Conservation (phyloP, 306 rosid species). For the Oxytropis ochrocephala region DNA sequence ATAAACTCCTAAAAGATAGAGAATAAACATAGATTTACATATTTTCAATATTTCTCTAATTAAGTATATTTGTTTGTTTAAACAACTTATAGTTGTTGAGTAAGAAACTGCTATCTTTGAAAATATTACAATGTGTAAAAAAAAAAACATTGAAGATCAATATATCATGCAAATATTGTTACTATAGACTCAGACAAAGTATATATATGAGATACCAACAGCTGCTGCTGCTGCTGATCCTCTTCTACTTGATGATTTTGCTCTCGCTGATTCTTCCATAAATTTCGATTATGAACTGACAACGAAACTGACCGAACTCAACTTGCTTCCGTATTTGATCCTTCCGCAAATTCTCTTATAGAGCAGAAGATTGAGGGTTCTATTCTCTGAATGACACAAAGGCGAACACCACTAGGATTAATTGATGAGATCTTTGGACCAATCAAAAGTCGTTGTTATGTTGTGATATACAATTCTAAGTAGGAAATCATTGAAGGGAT, state of each 20-base stretch:
- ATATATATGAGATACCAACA: too few species aligned
- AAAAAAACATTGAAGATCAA: too few species aligned
- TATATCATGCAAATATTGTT: too few species aligned
- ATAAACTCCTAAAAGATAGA: too few species aligned
- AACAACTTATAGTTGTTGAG: too few species aligned
- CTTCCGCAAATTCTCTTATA: slow-evolving; percentile 10
- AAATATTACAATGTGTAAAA: too few species aligned
- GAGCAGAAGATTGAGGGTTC: slow-evolving; percentile 54
- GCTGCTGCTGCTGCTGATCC: neutral
- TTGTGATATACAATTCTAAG: slow-evolving; percentile 58
- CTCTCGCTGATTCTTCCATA: slow-evolving; percentile 50
- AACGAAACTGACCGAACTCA: neutral
- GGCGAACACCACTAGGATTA: slow-evolving; percentile 49
- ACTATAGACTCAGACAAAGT: too few species aligned
- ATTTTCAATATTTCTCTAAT: too few species aligned
- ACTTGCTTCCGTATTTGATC: too few species aligned
- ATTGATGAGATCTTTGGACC: slow-evolving; percentile 81
- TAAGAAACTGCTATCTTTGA: too few species aligned
- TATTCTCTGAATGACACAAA: slow-evolving; percentile 61
- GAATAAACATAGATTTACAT: too few species aligned
- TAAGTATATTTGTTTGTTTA: too few species aligned
- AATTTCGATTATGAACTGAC: slow-evolving; percentile 43
- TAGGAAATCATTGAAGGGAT: slow-evolving; percentile 57
- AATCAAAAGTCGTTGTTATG: slow-evolving; percentile 57
- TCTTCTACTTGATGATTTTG: slow-evolving; percentile 21